Base-by-base conservation (phyloP, 1,284 basidiomycete species). In the Grifola frondosa region DNA sequence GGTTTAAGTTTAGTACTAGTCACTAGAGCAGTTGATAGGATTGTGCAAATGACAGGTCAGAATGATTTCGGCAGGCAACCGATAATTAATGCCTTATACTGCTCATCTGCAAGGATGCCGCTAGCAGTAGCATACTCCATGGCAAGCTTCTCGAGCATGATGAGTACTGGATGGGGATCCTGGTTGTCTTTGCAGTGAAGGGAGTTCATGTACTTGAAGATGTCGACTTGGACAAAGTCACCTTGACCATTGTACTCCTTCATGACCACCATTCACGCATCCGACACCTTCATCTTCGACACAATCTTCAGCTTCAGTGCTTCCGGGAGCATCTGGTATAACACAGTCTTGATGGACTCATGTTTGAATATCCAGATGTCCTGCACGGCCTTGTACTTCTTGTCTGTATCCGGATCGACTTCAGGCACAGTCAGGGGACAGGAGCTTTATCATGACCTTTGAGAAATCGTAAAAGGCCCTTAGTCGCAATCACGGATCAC, bases 341-440 rank as follows among this genome's bases (percentile, higher is more conserved):
- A 40, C 11, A 49, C 38, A 3, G 42, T 20, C 30, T 40, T 34
- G 37, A 49, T 42, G 17, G 42, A 26, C 30, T 43, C 30, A 25
- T 49, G 47, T 19, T 49, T 49, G 16, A 20, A 42, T n/a, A 20
- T 21, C 47, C 47, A 49, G 12, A 37, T 40, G 42, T 49, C 47
- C 7, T 33, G 20, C 9, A 39, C 39, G 17, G 30, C 38, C 34
- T 49, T 42, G 39, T 49, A 49, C 42, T 21, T 31, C 25, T 47
- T 32, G 37, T 47, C 40, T 31, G 45, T 37, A 7, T 47, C 45
- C 20, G 45, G 30, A 35, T 49, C 47, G 7, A 42, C 42, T 6
- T 42, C 42, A 7, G 33, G 39, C 12, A 42, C 35, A 9, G 37
- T 44, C 15, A 36, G 32, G 7, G 40, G 37, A 40, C 10, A 20